phyloP scores from a whole-genome alignment of 768 basidiomycete genomes.

The Daedaleopsis nitida region DNA sequence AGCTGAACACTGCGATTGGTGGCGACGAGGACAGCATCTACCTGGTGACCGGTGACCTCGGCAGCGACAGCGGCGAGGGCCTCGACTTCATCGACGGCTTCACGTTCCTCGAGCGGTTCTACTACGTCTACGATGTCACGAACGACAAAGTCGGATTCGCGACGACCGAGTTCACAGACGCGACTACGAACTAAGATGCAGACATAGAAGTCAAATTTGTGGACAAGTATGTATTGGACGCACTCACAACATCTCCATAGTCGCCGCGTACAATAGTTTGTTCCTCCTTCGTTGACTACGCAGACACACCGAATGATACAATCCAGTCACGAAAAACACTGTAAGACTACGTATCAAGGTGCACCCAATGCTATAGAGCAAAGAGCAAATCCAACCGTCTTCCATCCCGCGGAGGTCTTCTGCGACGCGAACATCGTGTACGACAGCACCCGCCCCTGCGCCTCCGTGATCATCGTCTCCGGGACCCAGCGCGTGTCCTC shows the following conservation, averaged over 20 bases:
- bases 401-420: background rate
- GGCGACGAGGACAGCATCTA: slow-evolving; percentile 27
- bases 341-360: background rate
- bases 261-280: too few relatives aligned
- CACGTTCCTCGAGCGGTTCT: slow-evolving; percentile 41
- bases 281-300: too few relatives aligned
- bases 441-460: background rate
- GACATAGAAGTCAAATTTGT: background rate
- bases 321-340: too few relatives aligned
- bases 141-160: slow-evolving; percentile 43
- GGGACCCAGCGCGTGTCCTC: background rate
- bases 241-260: too few relatives aligned
- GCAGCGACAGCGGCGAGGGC: slow-evolving; percentile 25
- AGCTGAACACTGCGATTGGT: slow-evolving; percentile 32
- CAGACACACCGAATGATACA: too few relatives aligned
- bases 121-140: slow-evolving; percentile 42
- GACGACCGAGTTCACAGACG: slow-evolving; percentile 34
- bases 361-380: too few relatives aligned
- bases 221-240: background rate
- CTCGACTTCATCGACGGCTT: slow-evolving; percentile 35
- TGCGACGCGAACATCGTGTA: background rate
- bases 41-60: slow-evolving; percentile 29
- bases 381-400: background rate
- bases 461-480: background rate
- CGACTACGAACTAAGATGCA: slow-evolving; percentile 28